A percentile compares a stretch with the other conserved stretches of the same genome.
Evolutionary conservation across 2,329 filamentous ascomycete species (phyloP).

Genomic region (Claviceps sorghi): DNA sequence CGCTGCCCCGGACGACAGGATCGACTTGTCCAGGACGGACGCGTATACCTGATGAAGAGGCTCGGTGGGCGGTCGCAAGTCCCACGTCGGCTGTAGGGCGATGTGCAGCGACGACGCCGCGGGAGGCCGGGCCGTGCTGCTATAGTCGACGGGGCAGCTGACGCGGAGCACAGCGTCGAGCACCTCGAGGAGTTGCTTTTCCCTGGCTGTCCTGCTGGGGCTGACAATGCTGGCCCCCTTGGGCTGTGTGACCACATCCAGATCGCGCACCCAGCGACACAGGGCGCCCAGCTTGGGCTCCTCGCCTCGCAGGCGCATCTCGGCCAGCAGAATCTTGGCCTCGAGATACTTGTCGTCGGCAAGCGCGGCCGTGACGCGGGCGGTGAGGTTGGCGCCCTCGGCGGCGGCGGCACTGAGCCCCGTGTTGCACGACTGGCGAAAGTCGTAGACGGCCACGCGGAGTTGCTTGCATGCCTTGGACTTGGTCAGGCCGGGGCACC

Average conservation of each 20-base stretch:
- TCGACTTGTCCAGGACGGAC: conserved; percentile 43
- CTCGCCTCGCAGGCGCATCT: conserved; percentile 54
- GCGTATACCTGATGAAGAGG: conserved; percentile 34
- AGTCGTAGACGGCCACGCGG: conserved; percentile 52
- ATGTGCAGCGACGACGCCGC: conserved; percentile 30
- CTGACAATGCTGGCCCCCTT: conserved; percentile 21
- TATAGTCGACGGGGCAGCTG: conserved; percentile 43
- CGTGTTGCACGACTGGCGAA: conserved; percentile 53
- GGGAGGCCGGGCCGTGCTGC: conserved; percentile 19
- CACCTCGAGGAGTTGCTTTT: conserved; percentile 42
- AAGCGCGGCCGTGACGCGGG: conserved; percentile 50
- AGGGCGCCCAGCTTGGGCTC: conserved; percentile 53
- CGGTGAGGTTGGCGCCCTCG: conserved; percentile 49
- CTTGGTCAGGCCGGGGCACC: conserved; percentile 50
- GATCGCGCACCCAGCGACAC: conserved; percentile 57
- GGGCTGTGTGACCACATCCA: conserved; percentile 50
- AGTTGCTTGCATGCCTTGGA: conserved; percentile 53
- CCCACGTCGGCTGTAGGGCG: conserved; percentile 45
- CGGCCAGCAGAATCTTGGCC: conserved; percentile 49
- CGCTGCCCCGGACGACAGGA: conserved; percentile 27
- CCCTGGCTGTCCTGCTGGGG: conserved; percentile 26
- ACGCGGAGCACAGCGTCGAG: conserved; percentile 51
- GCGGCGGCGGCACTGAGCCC: conserved; percentile 39
- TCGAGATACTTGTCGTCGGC: conserved; percentile 51
- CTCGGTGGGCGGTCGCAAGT: conserved; percentile 31